Conservation (phyloP, 192 early-diverging fungal species). For the Haplosporangium gracile region DNA sequence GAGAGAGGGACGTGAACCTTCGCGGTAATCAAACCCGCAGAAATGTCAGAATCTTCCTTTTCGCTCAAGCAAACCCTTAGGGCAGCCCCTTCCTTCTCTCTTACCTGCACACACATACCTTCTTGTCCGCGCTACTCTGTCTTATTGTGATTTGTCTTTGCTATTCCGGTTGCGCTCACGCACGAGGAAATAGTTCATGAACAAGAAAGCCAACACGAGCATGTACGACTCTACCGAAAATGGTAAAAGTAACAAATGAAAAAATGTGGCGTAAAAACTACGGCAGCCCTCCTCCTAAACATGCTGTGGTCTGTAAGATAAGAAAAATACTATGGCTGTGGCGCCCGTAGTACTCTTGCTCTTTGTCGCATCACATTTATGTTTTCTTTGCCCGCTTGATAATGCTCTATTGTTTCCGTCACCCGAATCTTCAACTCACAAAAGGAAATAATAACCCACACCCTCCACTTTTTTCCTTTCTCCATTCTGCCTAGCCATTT, state of each 20-base stretch:
- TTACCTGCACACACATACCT: no score
- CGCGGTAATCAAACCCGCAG: not conserved
- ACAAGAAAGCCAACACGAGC: not conserved
- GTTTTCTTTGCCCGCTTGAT: not conserved
- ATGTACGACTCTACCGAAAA: not conserved
- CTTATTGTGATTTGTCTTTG: not conserved
- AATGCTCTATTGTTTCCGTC: not conserved
- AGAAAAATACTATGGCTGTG: no score
- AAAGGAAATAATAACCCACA: not conserved
- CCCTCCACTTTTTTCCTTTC: not conserved
- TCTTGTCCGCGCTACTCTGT: no score
- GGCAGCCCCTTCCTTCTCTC: not conserved
- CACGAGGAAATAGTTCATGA: not conserved
- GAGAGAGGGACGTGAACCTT: not conserved
- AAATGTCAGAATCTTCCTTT: constrained; percentile 8
- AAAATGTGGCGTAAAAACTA: constrained; percentile 1
- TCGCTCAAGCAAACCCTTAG: not conserved
- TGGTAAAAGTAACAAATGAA: not conserved
- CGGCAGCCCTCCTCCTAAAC: not conserved
- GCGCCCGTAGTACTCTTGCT: no score
- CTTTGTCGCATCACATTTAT: no score
- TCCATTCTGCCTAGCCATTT: no score
- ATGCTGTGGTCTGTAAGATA: no score
- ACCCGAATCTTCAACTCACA: not conserved
- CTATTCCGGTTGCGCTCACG: not conserved